These are phyloP conservation scores for Cajanus cajan DNA, from an alignment of 306 rosid genomes.

Conservation along the genomic window DNA sequence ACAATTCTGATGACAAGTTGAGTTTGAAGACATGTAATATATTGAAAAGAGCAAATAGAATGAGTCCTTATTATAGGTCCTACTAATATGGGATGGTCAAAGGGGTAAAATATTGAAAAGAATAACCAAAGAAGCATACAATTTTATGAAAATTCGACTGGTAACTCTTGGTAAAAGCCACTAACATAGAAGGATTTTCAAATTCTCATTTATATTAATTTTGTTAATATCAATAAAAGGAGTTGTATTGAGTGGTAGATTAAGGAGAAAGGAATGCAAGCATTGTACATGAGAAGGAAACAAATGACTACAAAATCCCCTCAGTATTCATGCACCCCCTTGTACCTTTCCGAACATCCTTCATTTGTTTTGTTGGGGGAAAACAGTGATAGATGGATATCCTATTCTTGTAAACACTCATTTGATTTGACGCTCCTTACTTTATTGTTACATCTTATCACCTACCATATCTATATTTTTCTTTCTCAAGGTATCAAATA, in stretches of 20 bases:
- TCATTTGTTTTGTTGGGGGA: background rate
- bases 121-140: constrained; percentile 10
- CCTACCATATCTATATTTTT: too few relatives aligned
- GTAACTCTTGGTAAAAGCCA: background rate
- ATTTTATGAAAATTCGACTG: background rate
- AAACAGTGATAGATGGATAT: too few relatives aligned
- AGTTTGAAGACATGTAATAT: background rate
- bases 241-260: background rate
- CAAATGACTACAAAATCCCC: background rate
- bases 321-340: background rate
- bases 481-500: too few relatives aligned
- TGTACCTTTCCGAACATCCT: background rate
- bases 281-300: background rate
- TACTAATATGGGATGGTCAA: background rate
- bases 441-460: too few relatives aligned
- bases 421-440: too few relatives aligned
- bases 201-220: background rate
- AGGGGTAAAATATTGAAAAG: background rate
- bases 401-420: too few relatives aligned
- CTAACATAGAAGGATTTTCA: background rate
- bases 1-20: background rate
- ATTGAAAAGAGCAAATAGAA: too few relatives aligned
- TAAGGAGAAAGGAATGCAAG: background rate
- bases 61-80: background rate
- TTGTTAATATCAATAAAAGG: background rate